Evolutionary conservation across 2,329 filamentous ascomycete species (phyloP), one percentile per base, ranked within the genome.

Genomic region (Calonectria honghensis): DNA sequence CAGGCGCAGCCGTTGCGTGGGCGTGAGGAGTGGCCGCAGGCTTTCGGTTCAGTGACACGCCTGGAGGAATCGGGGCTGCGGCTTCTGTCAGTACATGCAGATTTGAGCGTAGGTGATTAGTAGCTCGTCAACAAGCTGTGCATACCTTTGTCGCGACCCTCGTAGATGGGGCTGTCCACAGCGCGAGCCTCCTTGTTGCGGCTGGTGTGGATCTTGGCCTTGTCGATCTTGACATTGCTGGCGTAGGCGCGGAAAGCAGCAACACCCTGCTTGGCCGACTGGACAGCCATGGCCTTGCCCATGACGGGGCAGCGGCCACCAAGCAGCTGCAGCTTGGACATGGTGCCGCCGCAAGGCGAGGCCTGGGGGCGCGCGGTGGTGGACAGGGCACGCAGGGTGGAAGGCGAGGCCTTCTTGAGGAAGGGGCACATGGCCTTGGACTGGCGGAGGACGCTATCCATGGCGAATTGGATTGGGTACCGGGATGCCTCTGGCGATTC

Each of bases 381-480:
- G 64, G 94, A 97, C 83, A 99, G 91, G 73, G 96, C 94, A 80
- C 97, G 96, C 77, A 99, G 92, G 72, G 96, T 96, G 80, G 96
- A 94, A 80, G 96, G 95, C 48, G 96, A 96, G 45, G 97, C 96
- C 88, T 96, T 95, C 90, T 96, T 96, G 86, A 99, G 90, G 88
- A 99, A 99, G 71, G 97, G 97, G 88, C 97, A 99, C 93, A 99
- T 94, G 84, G 94, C 93, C 90, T 96, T 96, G 85, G 96, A 98
- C 87, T 98, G 96, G 86, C 95, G 95, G 82, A 98, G 93, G 81
- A 98, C 93, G 82, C 95, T 91, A 90, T 99, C 97, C 97, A 99
- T 99, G 39, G 64, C 41, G 51, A 69, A 73, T 64, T 68, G 73
- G 29, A 37, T 71, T 45, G 68, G 68, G 54, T 52, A 20, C 68